Percentiles rank a stretch among this genome's conserved stretches.
Conservation (phyloP, 2,329 filamentous ascomycete species). For the Aureobasidium uvarum region DNA sequence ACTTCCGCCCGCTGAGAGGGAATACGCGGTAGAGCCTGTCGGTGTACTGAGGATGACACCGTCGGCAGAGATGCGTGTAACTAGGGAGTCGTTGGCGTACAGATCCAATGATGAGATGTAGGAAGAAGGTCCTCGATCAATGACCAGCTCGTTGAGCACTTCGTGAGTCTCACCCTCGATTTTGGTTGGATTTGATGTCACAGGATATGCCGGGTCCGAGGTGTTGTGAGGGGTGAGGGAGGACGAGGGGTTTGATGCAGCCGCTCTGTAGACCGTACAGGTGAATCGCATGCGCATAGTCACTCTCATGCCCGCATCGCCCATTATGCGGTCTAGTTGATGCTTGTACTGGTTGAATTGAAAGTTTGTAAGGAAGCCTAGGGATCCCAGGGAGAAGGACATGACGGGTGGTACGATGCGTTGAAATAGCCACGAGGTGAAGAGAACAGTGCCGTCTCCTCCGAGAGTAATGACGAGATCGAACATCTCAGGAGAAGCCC, state of each 20-base stretch:
- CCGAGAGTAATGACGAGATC: slow-evolving; percentile 88
- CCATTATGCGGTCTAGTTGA: slow-evolving; percentile 86
- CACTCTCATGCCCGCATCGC: slow-evolving; percentile 91
- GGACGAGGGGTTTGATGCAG: slow-evolving; percentile 36
- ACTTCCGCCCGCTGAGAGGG: slow-evolving; percentile 89
- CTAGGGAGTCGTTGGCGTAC: slow-evolving; percentile 89
- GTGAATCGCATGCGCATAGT: slow-evolving; percentile 99
- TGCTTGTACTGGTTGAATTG: slow-evolving; percentile 85
- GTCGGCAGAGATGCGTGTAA: slow-evolving; percentile 95
- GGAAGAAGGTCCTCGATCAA: slow-evolving; percentile 92
- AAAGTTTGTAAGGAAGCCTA: slow-evolving; percentile 87
- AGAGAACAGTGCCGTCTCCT: slow-evolving; percentile 82
- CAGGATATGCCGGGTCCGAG: slow-evolving; percentile 35
- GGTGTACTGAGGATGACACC: slow-evolving; percentile 98
- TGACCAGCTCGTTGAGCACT: slow-evolving; percentile 96
- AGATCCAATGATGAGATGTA: slow-evolving; percentile 97
- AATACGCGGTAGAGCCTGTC: slow-evolving; percentile 88
- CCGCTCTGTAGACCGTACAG: slow-evolving; percentile 84
- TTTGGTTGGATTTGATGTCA: slow-evolving; percentile 50
- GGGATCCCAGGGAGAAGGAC: slow-evolving; percentile 77
- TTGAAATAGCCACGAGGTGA: slow-evolving; percentile 91
- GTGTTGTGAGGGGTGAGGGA: slow-evolving; percentile 30
- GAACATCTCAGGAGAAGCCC: slow-evolving; percentile 89
- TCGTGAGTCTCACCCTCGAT: slow-evolving; percentile 95
- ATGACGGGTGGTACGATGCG: slow-evolving; percentile 80